Percentiles rank a stretch among this genome's conserved stretches.
These are phyloP conservation scores for Syzygium aromaticum DNA, from an alignment of 345 rosid species.

Conservation along the genomic window DNA sequence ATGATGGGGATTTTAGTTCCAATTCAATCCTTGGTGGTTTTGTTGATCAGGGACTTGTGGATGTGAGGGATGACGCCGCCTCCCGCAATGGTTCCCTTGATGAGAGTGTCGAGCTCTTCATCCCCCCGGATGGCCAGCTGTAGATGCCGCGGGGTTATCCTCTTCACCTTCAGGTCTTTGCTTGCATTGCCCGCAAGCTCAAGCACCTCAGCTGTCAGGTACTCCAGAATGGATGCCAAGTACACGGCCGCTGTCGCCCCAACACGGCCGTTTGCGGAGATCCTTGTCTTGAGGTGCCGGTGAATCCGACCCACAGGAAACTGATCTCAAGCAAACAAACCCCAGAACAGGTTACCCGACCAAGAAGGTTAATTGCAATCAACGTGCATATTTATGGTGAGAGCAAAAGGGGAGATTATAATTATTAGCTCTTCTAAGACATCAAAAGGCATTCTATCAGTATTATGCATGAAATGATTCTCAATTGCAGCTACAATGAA, in stretches of 20 bases:
- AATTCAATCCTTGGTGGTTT: constrained; percentile 55
- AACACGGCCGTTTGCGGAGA: constrained; percentile 54
- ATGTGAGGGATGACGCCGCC: constrained; percentile 95
- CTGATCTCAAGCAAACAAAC: constrained; percentile 12
- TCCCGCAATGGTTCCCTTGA: constrained; percentile 60
- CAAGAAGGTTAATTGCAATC: neutral
- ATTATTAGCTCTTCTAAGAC: neutral
- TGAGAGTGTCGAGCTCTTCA: constrained; percentile 54
- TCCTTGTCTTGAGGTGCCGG: constrained; percentile 54
- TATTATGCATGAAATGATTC: neutral
- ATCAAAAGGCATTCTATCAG: neutral
- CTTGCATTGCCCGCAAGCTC: constrained; percentile 73
- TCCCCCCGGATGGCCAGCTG: constrained; percentile 49
- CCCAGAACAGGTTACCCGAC: neutral
- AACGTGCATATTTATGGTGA: neutral
- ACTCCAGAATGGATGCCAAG: constrained; percentile 60
- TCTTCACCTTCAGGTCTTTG: constrained; percentile 71
- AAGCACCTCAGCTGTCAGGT: constrained; percentile 71
- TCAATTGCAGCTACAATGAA: neutral
- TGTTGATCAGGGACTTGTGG: constrained; percentile 88
- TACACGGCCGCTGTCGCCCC: constrained; percentile 83
- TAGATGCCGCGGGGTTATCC: constrained; percentile 50
- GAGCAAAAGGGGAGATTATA: neutral
- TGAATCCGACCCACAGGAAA: constrained; percentile 77
- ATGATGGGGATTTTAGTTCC: neutral